Percentiles rank a stretch among this genome's conserved stretches.
These are phyloP conservation scores for Trypanosoma rangeli DNA, from an alignment of 208 protist species.

Conservation along the genomic window DNA sequence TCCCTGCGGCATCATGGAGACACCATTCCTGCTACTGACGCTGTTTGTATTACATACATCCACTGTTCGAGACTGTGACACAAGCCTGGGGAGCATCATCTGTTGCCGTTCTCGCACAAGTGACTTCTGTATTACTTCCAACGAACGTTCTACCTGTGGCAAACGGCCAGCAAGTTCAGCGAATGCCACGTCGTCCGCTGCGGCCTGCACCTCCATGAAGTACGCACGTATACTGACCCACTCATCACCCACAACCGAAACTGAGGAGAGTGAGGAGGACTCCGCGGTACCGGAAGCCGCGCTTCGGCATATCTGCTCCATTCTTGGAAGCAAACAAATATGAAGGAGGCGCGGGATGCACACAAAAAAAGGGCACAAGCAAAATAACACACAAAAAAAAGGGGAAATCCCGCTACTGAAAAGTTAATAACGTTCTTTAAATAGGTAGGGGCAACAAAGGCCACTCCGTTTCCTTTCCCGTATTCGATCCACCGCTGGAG, in stretches of 20 bases:
- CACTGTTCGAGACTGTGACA: background rate
- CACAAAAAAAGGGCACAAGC: constrained; percentile 11
- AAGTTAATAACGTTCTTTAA: background rate
- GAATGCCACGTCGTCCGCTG: constrained; percentile 30
- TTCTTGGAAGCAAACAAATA: constrained; percentile 18
- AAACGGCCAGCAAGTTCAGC: constrained; percentile 28
- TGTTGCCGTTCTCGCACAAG: constrained; percentile 32
- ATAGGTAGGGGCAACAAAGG: background rate
- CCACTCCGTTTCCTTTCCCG: too few relatives aligned
- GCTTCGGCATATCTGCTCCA: background rate
- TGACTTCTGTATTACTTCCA: constrained; percentile 44
- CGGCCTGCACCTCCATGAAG: constrained; percentile 53
- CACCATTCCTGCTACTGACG: constrained; percentile 9
- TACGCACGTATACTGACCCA: constrained; percentile 57
- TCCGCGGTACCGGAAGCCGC: background rate
- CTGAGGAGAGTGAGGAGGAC: constrained; percentile 1
- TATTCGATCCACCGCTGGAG: too few relatives aligned
- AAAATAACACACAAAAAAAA: background rate
- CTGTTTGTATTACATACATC: constrained; percentile 6
- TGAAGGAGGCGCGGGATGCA: too few relatives aligned
- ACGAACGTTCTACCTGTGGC: constrained; percentile 31
- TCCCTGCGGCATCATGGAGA: background rate
- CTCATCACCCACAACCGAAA: constrained; percentile 30
- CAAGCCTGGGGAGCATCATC: background rate
- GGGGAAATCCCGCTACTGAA: background rate